phyloP scores from a whole-genome alignment of 495 filamentous ascomycete species.

The Evernia prunastri region DNA sequence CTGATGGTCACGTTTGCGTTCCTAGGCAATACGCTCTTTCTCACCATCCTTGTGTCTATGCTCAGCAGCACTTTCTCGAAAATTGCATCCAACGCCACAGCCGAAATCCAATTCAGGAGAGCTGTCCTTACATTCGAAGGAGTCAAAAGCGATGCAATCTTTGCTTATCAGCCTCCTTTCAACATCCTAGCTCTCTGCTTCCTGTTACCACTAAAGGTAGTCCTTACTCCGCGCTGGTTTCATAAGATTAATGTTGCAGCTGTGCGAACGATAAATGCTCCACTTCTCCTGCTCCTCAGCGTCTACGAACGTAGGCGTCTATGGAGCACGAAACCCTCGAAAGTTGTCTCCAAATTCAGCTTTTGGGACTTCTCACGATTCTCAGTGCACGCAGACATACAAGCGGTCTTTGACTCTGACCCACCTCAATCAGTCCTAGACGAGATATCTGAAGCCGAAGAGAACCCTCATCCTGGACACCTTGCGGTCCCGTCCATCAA shows the following conservation, averaged over 20 bases:
- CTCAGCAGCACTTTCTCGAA: slow-evolving; percentile 64
- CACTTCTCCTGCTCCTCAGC: slow-evolving; percentile 55
- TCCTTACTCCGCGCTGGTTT: slow-evolving; percentile 63
- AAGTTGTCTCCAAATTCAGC: slow-evolving; percentile 20
- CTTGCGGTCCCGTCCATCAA: slow-evolving; percentile 14
- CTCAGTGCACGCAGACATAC: slow-evolving; percentile 57
- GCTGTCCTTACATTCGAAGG: slow-evolving; percentile 70
- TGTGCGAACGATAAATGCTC: slow-evolving; percentile 58
- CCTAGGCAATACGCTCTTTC: slow-evolving; percentile 68
- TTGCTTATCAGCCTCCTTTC: slow-evolving; percentile 67
- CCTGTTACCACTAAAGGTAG: slow-evolving; percentile 58
- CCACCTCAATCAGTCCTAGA: slow-evolving; percentile 53
- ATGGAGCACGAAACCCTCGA: slow-evolving; percentile 20
- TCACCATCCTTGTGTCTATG: slow-evolving; percentile 71
- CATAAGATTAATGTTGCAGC: slow-evolving; percentile 67
- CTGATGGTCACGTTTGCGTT: slow-evolving; percentile 69
- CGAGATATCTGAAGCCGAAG: slow-evolving; percentile 47
- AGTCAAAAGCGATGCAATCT: slow-evolving; percentile 67
- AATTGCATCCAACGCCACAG: slow-evolving; percentile 56
- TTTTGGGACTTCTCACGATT: slow-evolving; percentile 50
- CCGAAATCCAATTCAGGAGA: slow-evolving; percentile 64
- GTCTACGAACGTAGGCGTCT: slow-evolving; percentile 28
- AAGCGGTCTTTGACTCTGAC: slow-evolving; percentile 60
- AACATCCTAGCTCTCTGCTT: slow-evolving; percentile 61
- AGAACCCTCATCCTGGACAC: slow-evolving; percentile 35